Percentiles rank a stretch among this genome's conserved stretches.
Evolutionary conservation across 768 basidiomycete species (phyloP).

Genomic region (Termitomyces sp.): DNA sequence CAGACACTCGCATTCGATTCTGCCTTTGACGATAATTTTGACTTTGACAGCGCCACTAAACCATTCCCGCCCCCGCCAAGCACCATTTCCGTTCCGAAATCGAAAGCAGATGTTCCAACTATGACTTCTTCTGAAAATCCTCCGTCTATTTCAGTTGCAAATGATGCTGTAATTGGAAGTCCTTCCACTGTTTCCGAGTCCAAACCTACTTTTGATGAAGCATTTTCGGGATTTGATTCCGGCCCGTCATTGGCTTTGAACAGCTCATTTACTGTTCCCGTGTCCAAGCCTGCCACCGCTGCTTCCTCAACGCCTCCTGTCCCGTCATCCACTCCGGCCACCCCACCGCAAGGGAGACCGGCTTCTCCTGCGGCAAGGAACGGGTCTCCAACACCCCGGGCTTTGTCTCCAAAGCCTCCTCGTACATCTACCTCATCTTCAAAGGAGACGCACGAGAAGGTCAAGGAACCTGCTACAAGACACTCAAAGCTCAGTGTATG

Average conservation of each 20-base stretch:
- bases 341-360: constrained; percentile 28
- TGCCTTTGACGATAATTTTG: constrained; percentile 53
- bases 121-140: not conserved
- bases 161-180: not conserved
- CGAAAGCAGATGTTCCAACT: not conserved
- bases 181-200: not conserved
- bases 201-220: constrained; percentile 39
- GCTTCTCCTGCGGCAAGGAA: constrained; percentile 35
- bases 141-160: not conserved
- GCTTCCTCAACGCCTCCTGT: constrained; percentile 19
- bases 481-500: constrained; percentile 77
- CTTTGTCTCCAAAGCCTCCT: constrained; percentile 51
- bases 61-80: constrained; percentile 21
- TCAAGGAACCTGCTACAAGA: constrained; percentile 48
- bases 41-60: constrained; percentile 42
- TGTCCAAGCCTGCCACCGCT: constrained; percentile 7
- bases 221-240: constrained; percentile 44
- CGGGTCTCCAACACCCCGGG: constrained; percentile 45
- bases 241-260: constrained; percentile 34
- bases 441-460: constrained; percentile 52
- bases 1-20: constrained; percentile 59
- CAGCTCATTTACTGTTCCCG: constrained; percentile 27
- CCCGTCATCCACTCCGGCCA: constrained; percentile 19
- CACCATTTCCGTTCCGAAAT: constrained; percentile 17
- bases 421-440: constrained; percentile 58